A percentile compares a stretch with the other conserved stretches of the same genome.
These are phyloP conservation scores for Dendrobium chrysotoxum DNA, from an alignment of 106 monocot genomes.

Conservation along the genomic window DNA sequence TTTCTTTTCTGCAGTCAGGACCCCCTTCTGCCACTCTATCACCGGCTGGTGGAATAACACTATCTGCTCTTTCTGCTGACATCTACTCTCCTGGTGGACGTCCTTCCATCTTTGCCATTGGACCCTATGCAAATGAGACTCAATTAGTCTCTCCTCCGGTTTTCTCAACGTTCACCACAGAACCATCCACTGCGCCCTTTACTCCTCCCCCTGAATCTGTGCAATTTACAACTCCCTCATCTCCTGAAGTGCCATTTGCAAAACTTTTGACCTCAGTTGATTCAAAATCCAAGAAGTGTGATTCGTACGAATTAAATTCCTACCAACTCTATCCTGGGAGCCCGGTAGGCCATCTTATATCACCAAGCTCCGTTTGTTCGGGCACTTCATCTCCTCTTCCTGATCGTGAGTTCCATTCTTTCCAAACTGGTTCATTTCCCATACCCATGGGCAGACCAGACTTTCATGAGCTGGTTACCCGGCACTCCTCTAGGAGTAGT, in stretches of 20 bases:
- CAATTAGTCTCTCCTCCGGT: conserved; percentile 91
- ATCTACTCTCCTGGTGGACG: conserved; percentile 50
- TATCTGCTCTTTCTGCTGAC: conserved; percentile 41
- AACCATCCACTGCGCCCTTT: conserved; percentile 84
- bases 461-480: conserved; percentile 26
- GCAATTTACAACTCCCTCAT: conserved; percentile 78
- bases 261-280: conserved; percentile 30
- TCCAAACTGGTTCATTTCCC: not conserved
- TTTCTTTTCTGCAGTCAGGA: conserved; percentile 77
- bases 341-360: conserved; percentile 74
- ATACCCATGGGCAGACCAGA: conserved; percentile 21
- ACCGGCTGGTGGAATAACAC: conserved; percentile 42
- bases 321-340: conserved; percentile 72
- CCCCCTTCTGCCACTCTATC: conserved; percentile 57
- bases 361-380: conserved; percentile 72
- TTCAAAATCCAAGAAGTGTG: conserved; percentile 34
- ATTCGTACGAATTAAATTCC: conserved; percentile 38
- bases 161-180: conserved; percentile 91
- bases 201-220: conserved; percentile 87
- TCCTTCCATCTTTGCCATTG: conserved; percentile 66
- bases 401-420: conserved; percentile 38
- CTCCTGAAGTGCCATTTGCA: conserved; percentile 95
- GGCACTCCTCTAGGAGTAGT: conserved; percentile 5
- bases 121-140: conserved; percentile 91
- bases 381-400: conserved; percentile 75